These are phyloP conservation scores for Coemansia sp. DNA, from an alignment of 192 early-diverging fungal genomes.

Conservation along the genomic window DNA sequence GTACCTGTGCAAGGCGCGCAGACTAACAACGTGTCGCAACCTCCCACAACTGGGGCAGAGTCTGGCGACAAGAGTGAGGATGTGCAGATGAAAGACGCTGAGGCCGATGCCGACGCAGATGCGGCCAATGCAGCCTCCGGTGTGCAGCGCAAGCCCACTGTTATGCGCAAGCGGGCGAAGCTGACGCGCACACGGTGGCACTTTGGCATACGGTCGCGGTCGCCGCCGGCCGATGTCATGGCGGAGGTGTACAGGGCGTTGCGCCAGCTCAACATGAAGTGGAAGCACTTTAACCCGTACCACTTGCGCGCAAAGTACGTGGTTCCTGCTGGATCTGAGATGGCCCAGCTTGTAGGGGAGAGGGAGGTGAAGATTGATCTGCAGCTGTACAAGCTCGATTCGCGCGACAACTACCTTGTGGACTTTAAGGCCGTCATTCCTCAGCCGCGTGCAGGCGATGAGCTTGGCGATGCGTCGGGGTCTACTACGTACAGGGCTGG, in stretches of 20 bases:
- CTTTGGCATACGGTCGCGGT: slow-evolving; percentile 93
- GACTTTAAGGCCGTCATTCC: slow-evolving; percentile 88
- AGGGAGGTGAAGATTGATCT: slow-evolving; percentile 86
- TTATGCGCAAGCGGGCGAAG: slow-evolving; percentile 53
- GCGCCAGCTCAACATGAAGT: slow-evolving; percentile 86
- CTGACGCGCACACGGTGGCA: slow-evolving; percentile 85
- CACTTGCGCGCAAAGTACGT: slow-evolving; percentile 76
- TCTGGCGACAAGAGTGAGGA: slow-evolving; percentile 3
- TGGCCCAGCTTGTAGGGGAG: slow-evolving; percentile 40
- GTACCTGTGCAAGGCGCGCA: background rate
- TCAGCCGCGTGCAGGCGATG: slow-evolving; percentile 27
- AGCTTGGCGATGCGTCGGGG: slow-evolving; percentile 16
- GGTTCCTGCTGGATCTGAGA: slow-evolving; percentile 2
- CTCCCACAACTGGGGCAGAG: slow-evolving; percentile 6
- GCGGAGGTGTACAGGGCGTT: slow-evolving; percentile 93
- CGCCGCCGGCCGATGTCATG: slow-evolving; percentile 94
- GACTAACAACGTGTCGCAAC: slow-evolving; percentile 8
- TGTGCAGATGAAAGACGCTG: slow-evolving; percentile 13
- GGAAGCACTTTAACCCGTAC: slow-evolving; percentile 89
- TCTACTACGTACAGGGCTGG: slow-evolving; percentile 30
- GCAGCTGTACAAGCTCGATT: slow-evolving; percentile 91
- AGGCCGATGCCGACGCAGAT: background rate
- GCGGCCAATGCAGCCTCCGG: slow-evolving; percentile 3
- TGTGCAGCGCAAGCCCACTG: slow-evolving; percentile 25
- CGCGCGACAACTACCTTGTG: slow-evolving; percentile 83